These are phyloP conservation scores for Durio zibethinus DNA, from an alignment of 345 rosid species.

Conservation along the genomic window DNA sequence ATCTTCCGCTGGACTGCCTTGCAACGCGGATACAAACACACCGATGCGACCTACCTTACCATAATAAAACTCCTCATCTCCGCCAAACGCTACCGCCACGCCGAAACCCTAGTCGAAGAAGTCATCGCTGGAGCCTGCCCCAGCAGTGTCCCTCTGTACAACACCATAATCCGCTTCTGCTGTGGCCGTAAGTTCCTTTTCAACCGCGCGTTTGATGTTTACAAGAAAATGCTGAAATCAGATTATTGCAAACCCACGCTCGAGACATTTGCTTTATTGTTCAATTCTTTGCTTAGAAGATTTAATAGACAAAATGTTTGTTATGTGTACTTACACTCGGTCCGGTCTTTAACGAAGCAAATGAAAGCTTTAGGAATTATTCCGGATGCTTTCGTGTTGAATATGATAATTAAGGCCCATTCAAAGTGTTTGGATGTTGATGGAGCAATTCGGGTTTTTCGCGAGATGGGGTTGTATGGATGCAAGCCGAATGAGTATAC, in stretches of 20 bases:
- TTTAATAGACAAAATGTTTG: conserved; percentile 69
- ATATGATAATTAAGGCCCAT: conserved; percentile 85
- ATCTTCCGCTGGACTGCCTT: conserved; percentile 93
- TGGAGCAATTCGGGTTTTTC: conserved; percentile 64
- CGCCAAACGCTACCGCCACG: conserved; percentile 68
- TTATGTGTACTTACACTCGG: conserved; percentile 72
- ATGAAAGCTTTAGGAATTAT: conserved; percentile 82
- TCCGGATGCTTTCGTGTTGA: conserved; percentile 75
- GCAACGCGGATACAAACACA: conserved; percentile 70
- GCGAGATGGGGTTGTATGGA: conserved; percentile 81
- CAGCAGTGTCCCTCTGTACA: conserved; percentile 61
- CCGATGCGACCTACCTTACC: conserved; percentile 55
- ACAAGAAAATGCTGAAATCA: conserved; percentile 71
- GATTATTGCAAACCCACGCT: conserved; percentile 67
- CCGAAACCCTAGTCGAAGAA: conserved; percentile 70
- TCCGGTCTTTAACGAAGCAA: conserved; percentile 73
- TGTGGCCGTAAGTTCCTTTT: conserved; percentile 72
- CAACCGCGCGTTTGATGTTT: conserved; percentile 74
- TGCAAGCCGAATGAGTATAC: conserved; percentile 69
- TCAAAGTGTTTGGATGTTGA: conserved; percentile 71
- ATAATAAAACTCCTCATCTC: conserved; percentile 53
- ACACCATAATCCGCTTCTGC: conserved; percentile 66
- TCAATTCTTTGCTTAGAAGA: conserved; percentile 61
- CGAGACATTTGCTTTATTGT: conserved; percentile 64
- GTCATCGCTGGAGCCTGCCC: conserved; percentile 87